phyloP scores from a whole-genome alignment of 2,329 filamentous ascomycete species.

The Pseudogymnoascus sp. region DNA sequence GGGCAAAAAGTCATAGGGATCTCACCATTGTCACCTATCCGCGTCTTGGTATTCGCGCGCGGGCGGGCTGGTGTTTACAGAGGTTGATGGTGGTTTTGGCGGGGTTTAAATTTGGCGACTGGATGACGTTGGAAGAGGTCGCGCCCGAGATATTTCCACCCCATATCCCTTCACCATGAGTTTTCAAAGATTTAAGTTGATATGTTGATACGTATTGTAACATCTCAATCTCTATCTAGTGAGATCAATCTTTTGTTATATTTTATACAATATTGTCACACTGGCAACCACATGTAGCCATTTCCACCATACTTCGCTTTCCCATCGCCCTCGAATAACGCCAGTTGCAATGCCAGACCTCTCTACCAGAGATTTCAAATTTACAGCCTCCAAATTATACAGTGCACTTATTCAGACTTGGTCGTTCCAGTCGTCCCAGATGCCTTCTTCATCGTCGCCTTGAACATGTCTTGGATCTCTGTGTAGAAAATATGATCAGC shows the following conservation, averaged over 20 bases:
- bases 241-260: background rate
- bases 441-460: constrained; percentile 12
- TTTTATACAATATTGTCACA: constrained; percentile 7
- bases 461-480: constrained; percentile 27
- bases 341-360: constrained; percentile 8
- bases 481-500: constrained; percentile 13
- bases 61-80: constrained; percentile 3
- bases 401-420: constrained; percentile 3
- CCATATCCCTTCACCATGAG: background rate
- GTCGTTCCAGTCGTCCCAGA: constrained; percentile 5
- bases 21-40: constrained; percentile 25
- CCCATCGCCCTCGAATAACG: constrained; percentile 8
- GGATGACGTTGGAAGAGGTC: background rate
- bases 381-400: constrained; percentile 6
- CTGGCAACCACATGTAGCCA: background rate
- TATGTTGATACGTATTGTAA: background rate
- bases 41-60: constrained; percentile 1
- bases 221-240: constrained; percentile 2
- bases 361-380: background rate
- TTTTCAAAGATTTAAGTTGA: background rate
- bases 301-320: constrained; percentile 4
- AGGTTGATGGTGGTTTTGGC: background rate
- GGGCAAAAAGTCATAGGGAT: constrained; percentile 8
- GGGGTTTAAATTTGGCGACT: constrained; percentile 8
- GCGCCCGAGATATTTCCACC: background rate